phyloP scores from a whole-genome alignment of 2,329 filamentous ascomycete species.

The Verticillium dahliae region DNA sequence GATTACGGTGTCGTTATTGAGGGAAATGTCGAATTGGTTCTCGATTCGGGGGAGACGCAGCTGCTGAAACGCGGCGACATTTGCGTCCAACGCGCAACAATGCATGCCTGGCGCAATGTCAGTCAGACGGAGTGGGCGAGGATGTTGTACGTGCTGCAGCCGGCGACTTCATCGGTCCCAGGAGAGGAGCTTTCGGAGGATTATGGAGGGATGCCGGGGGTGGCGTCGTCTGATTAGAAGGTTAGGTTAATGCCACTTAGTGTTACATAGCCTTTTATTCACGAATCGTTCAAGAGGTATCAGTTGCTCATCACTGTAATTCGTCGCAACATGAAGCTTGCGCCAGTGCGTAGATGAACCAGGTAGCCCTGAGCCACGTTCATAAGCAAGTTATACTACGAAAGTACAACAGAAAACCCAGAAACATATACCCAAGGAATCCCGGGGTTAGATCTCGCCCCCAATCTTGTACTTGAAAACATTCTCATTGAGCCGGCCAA shows the following conservation, averaged over 20 bases:
- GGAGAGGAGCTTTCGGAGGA: constrained; percentile 23
- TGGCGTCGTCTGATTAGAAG: constrained; percentile 13
- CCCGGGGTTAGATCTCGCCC: constrained; percentile 37
- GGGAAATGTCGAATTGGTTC: constrained; percentile 41
- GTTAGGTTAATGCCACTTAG: too few species aligned
- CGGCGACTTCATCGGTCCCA: constrained; percentile 3
- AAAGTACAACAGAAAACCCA: too few species aligned
- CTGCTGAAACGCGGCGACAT: constrained; percentile 43
- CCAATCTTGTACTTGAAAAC: constrained; percentile 46
- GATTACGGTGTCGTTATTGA: constrained; percentile 51
- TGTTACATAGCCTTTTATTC: not conserved
- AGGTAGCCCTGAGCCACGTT: too few species aligned
- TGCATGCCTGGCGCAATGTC: constrained; percentile 46
- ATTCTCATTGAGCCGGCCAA: constrained; percentile 39
- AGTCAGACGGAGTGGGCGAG: constrained; percentile 35
- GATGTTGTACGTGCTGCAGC: constrained; percentile 32
- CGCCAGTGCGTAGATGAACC: too few species aligned
- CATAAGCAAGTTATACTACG: too few species aligned
- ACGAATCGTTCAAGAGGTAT: too few species aligned
- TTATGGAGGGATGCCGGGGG: constrained; percentile 19
- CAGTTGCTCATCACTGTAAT: not conserved
- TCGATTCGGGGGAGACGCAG: constrained; percentile 43
- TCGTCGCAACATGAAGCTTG: too few species aligned
- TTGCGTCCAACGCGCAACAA: constrained; percentile 48
- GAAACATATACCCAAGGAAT: too few species aligned